Evolutionary conservation across 306 rosid genomes (phyloP), one percentile per base, ranked within the genome.

Genomic region (Vigna unguiculata): DNA sequence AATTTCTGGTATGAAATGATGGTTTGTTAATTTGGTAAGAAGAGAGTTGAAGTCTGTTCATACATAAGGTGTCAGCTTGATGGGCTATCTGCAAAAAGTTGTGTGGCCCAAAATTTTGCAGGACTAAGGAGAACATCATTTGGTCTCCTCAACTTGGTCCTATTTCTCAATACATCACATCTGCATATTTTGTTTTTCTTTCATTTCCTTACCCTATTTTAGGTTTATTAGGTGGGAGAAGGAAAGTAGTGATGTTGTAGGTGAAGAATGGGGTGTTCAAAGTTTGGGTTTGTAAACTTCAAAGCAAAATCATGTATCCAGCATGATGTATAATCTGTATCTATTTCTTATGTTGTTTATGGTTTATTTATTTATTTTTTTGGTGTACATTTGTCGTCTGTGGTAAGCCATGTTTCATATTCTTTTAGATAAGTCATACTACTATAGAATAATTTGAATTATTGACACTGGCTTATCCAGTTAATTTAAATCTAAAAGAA

Each of bases 81-180:
- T 64, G 30, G 63, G 71, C 21, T 51, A 69, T 9, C 41, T 61
- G 55, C 67, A 74, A 72, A 54, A 51, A 74, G 25, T 17, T 58
- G 60, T 58, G 22, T 57, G 20, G 40, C 69, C 75, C 83, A 74
- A 77, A 65, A 85, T 76, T 83, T 78, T 83, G 75, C 17, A 65
- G 59, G 77, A 61, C 76, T 59, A 48, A 32, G 49, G 45, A 71
- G 82, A 51, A 28, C 41, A 21, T 48, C 8, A 51, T 70, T 51
- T 75, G 65, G 73, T 57, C 30, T 71, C 45, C 64, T 61, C 61
- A 40, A 68, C 49, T 54, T 24, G 55, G 30, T 66, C 25, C 43
- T 58, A 4, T 78, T 57, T 38, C 36, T 38, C 58, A 20, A 49
- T 51, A 17, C 72, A 77, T 55, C 9, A 55, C 17, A 36, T 51